Base-by-base conservation (phyloP, 495 filamentous ascomycete genomes). In the Penicillium egyptiacum region DNA sequence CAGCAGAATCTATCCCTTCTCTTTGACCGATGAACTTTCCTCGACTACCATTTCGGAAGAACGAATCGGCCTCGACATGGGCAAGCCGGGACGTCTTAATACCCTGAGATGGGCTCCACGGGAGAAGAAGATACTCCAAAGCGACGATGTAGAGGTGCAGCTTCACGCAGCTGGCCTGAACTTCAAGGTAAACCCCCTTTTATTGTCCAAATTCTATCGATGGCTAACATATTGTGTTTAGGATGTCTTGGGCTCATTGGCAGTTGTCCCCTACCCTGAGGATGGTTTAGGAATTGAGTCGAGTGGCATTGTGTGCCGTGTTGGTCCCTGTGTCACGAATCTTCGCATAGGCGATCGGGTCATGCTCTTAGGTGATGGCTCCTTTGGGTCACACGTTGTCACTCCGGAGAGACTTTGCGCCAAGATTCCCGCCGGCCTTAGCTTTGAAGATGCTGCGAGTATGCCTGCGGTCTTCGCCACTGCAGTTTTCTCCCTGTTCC, bases 1-100 rank as follows among this genome's bases (percentile, higher is more conserved):
- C 22, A 52, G 62, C 0, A 54, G 75, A 22, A 58, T 59, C 16
- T 56, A 68, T 28, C 64, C 62, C 19, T 61, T 59, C 25, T 48
- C 55, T 3, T 17, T 64, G 17, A 44, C 33, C 12, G 60, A 65
- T 9, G 62, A 66, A 22, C 42, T 68, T 47, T 35, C 33, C 3
- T 35, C 33, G 8, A 35, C 33, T 35, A 6, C 33, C 33, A 35
- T 35, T 35, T 35, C 33, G 8, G 33, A 35, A 35, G 33, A 35
- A 35, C 33, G 33, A 2, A 35, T 35, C 14, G 33, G 33, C 33
- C 33, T 35, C 33, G 33, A 35, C 33, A 35, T 35, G 33, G 33
- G 33, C 8, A 35, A 35, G 33, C 33, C 33, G 8, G 33, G 33
- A 14, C 33, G 33, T 35, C 33, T 35, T 14, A 35, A 35, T 35